Base-by-base conservation (phyloP, 192 early-diverging fungal species). In the Phycomyces blakesleeanus region DNA sequence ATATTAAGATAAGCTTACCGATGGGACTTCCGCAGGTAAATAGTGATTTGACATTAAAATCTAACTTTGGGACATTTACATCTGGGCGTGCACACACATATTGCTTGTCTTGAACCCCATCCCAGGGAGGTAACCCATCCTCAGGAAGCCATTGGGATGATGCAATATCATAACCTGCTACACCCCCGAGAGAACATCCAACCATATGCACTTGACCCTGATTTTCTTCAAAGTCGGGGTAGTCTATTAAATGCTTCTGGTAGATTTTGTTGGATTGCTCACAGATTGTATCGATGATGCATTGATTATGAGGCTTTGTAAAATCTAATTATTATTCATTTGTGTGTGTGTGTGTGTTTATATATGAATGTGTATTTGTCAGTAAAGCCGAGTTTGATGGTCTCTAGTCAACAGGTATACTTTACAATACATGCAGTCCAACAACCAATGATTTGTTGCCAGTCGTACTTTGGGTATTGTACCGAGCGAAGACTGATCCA, bases 161-260 rank as follows among this genome's bases (percentile, higher is more conserved):
- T 26, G 85, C 44, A 51, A 89, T 84, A 68, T 89, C 87, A 61
- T 80, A 89, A 58, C 79, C 84, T 20, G 84, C 74, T 0, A 89
- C 65, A 3, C 87, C 87, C 8, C 87, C 87, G 41, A 89, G 65
- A 0, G 87, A 89, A n/a, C 83, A 78, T 0, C 83, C 85, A 16
- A 86, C 78, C 8, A 89, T 56, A 41, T 76, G 71, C 18, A 87
- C 63, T n/a, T 77, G 71, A 9, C 87, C 87, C 15, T 64, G 69
- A 24, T 61, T 69, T 37, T 26, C 34, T 16, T 40, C 7, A 64
- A 89, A 89, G 15, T 70, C 72, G 7, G 87, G 83, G 57, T 87
- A 72, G 21, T 64, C 64, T 21, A 26, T 57, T 21, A 79, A 37
- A 55, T 85, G 85, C 0, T 61, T 49, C 0, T 64, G 39, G 51